These are phyloP conservation scores for Cyberlindnera veronae DNA, from an alignment of 805 yeast genomes.

Conservation along the genomic window DNA sequence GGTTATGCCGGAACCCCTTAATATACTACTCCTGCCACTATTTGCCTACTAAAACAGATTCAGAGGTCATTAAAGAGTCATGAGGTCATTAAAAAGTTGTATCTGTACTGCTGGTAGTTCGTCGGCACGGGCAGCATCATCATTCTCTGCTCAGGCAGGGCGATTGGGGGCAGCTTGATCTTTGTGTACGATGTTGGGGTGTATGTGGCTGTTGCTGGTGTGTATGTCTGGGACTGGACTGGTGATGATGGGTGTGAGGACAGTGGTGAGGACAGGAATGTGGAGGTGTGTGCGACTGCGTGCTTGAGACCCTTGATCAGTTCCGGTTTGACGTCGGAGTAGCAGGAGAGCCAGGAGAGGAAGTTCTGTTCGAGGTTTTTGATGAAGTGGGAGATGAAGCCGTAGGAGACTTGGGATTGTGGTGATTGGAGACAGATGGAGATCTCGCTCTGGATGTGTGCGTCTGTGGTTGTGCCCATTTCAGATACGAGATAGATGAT, in stretches of 20 bases:
- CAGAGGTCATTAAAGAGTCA: too few species aligned
- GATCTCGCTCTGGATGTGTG: slow-evolving; percentile 4
- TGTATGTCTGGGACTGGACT: too few species aligned
- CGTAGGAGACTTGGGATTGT: not conserved
- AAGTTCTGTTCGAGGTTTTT: slow-evolving; percentile 8
- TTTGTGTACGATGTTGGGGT: too few species aligned
- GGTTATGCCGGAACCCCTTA: too few species aligned
- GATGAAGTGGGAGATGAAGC: slow-evolving; percentile 5
- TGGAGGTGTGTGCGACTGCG: not conserved
- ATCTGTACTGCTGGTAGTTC: too few species aligned
- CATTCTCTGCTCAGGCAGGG: too few species aligned
- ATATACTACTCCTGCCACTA: too few species aligned
- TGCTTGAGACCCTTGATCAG: not conserved
- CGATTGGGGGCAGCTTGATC: too few species aligned
- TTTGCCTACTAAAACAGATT: too few species aligned
- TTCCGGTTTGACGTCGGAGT: slow-evolving; percentile 1
- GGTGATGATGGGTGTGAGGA: not conserved
- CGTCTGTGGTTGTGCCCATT: slow-evolving; percentile 10
- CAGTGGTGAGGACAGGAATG: not conserved
- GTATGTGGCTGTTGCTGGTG: too few species aligned
- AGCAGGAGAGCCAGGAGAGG: slow-evolving; percentile 5
- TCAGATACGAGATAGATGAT: slow-evolving; percentile 19
- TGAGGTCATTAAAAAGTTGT: too few species aligned
- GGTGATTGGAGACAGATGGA: not conserved
- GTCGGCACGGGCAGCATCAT: too few species aligned